phyloP scores from a whole-genome alignment of 2,329 filamentous ascomycete species.

The Cryphonectria radicalis region DNA sequence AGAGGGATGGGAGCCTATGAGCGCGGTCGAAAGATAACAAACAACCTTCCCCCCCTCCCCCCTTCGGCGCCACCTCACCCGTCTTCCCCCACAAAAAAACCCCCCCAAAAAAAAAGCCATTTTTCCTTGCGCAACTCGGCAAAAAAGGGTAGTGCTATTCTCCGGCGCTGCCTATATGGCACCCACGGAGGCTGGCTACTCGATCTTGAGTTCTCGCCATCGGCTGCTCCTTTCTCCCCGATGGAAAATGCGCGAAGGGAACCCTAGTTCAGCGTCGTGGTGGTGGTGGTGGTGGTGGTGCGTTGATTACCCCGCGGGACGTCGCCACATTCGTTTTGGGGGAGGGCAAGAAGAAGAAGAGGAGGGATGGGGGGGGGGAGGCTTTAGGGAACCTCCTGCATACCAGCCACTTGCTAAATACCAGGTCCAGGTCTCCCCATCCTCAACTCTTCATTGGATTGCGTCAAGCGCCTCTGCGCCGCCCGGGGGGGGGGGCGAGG shows the following conservation, averaged over 20 bases:
- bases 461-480: neutral
- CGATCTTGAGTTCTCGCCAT: neutral
- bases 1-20: neutral
- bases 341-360: too few species aligned
- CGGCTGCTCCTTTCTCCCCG: conserved; percentile 5
- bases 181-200: neutral
- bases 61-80: neutral
- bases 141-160: neutral
- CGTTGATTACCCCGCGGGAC: neutral
- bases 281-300: too few species aligned
- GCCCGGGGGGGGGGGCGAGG: too few species aligned
- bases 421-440: neutral
- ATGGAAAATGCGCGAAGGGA: neutral
- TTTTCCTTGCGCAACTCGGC: neutral
- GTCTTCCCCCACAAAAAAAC: neutral
- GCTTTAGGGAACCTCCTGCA: neutral
- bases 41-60: too few species aligned
- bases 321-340: neutral
- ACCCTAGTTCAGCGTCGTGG: neutral
- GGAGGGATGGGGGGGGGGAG: neutral
- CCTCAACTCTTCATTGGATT: neutral
- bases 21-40: neutral
- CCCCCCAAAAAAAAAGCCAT: too few species aligned
- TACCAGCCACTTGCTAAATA: neutral
- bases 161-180: neutral